Base-by-base conservation (phyloP, 2,329 filamentous ascomycete genomes). In the Elsinoe arachidis region DNA sequence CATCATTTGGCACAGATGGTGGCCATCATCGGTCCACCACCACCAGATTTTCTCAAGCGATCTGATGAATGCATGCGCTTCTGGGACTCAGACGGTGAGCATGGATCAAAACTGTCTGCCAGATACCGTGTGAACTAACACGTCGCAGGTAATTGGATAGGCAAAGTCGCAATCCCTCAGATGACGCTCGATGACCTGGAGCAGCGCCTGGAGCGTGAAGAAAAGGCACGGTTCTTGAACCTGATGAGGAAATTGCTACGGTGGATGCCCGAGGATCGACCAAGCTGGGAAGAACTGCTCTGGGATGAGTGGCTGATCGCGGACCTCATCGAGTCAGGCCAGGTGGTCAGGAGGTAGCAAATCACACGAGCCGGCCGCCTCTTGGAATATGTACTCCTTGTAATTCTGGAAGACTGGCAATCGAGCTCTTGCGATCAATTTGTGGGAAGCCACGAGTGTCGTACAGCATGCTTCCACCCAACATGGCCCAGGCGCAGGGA, bases 21-120 rank as follows among this genome's bases (percentile, higher is more conserved):
- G 3, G 69, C 72, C 2, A 57, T 74, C 6, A 63, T 76, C 57
- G 72, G 72, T 0, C 67, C 64, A 1, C 73, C 72, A 1, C 69
- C 69, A 1, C 62, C 59, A 47, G 63, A 66, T 1, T 70, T 74
- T 39, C 51, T 74, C 39, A 44, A 66, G 49, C 63, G 68, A 2
- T 73, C 69, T 41, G 62, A 64, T 3, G 59, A 47, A 39, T 58
- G 58, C 44, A 44, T 23, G 44, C 55, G 52, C 71, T 30, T 69
- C 67, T 69, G 69, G 61, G 61, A 65, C 55, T 19, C 41, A 9
- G 54, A 58, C 60, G 61, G 58, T 69, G 38, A 30, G 44, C 17
- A 12, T 30, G 6, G 2, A 10, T 1, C 14, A 15, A 46, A 14
- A 12, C 26, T 30, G 9, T 30, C 43, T 15, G 17, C 23, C 30